Base-by-base conservation (phyloP, 148 eudicot genomes). In the Diospyros kaki region DNA sequence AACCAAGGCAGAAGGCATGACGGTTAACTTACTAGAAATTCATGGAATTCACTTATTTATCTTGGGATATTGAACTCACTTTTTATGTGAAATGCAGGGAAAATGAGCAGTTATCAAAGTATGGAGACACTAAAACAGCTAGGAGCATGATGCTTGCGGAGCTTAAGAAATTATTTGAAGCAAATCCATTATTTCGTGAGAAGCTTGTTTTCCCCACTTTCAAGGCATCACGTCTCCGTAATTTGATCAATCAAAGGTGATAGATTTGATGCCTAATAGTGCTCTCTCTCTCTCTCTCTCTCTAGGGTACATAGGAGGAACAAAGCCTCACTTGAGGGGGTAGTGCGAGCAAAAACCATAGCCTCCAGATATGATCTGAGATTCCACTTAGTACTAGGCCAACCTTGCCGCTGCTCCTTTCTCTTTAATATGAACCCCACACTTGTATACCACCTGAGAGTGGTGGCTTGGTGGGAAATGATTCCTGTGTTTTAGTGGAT, bases 231-330 rank as follows among this genome's bases (percentile, higher is more conserved):
- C 84, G 93, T 79, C 77, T 91, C 82, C 87, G 89, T 43, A 86
- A 88, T n/a, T 72, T 91, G 58, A 84, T 91, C 56, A 91, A 91
- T 79, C 93, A 91, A 73, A 91, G 96, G 96, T 91, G 81, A 55
- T 13, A 55, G 59, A 55, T 55, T 55, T 45, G 61, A 9, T 50
- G 41, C 9, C 61, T 64, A 15, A 14, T 45, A 13, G 52, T 66
- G n/a, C 69, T 45, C 5, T 45, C 9, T 44, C 2, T 42, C 6
- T 17, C 8, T 18, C 9, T 4, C 52, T 48, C 28, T 28, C 28
- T 28, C 28, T 28, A 0, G 28, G 28, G 28, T 28, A 28, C 28
- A 28, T 28, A 28, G 28, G 28, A 28, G 28, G 28, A 28, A 28
- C 28, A 28, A 28, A 28, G 28, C 28, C 28, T 28, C 0, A 0